A percentile compares a stretch with the other conserved stretches of the same genome.
Conservation (phyloP, 257 asterid genomes). For the Buddleja alternifolia region DNA sequence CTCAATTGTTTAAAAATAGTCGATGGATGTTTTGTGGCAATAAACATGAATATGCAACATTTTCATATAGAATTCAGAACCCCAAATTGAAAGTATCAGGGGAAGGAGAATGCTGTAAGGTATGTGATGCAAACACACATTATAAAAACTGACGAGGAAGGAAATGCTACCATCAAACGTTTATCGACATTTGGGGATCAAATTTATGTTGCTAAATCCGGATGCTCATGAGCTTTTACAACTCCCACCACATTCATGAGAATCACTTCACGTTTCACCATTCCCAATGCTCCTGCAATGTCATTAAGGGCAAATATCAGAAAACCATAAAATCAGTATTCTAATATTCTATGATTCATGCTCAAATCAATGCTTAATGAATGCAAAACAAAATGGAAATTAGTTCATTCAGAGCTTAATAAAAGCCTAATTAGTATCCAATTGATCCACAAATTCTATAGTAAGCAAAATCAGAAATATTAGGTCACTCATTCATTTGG, state of each 20-base stretch:
- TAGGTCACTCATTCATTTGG: constrained; percentile 1
- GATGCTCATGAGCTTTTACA: not conserved
- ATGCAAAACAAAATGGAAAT: too few species aligned
- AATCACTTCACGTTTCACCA: constrained; percentile 10
- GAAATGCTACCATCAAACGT: not conserved
- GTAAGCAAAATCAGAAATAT: too few species aligned
- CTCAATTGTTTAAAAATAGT: not conserved
- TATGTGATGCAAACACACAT: not conserved
- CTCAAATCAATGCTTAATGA: too few species aligned
- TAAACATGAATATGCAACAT: not conserved
- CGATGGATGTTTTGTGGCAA: not conserved
- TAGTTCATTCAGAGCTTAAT: too few species aligned
- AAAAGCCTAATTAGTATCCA: too few species aligned
- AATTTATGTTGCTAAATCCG: not conserved
- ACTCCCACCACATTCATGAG: not conserved
- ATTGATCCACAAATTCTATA: too few species aligned
- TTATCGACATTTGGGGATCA: not conserved
- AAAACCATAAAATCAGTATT: not conserved
- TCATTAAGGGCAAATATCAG: constrained; percentile 4
- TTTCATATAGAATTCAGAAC: not conserved
- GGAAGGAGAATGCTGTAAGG: not conserved
- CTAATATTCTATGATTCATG: too few species aligned
- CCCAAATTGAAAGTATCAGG: not conserved
- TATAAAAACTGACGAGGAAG: not conserved
- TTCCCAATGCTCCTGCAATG: not conserved